Percentiles rank a stretch among this genome's conserved stretches.
These are phyloP conservation scores for Triticum monococcum DNA, from an alignment of 176 grass and related monocot genomes.

Conservation along the genomic window DNA sequence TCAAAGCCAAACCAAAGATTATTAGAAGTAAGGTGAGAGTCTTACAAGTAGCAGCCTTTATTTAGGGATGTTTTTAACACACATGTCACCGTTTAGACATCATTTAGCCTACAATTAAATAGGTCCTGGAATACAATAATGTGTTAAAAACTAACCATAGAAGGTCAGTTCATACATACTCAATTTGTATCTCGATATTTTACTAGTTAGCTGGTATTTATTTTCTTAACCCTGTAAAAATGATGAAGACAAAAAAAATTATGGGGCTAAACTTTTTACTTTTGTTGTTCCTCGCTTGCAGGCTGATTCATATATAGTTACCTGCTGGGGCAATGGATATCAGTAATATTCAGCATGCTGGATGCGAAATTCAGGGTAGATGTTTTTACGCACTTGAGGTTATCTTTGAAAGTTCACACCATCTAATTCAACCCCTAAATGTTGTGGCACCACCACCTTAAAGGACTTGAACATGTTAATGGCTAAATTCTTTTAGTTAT, in stretches of 20 bases:
- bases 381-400: background rate
- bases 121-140: background rate
- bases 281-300: background rate
- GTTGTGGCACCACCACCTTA: too few species aligned
- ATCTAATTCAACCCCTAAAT: too few species aligned
- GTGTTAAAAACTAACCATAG: background rate
- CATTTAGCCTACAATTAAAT: background rate
- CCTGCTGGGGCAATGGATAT: background rate
- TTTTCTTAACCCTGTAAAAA: background rate
- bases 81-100: background rate
- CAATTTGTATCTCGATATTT: background rate
- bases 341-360: background rate
- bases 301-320: background rate
- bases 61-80: background rate
- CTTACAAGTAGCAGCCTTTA: too few species aligned
- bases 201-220: background rate
- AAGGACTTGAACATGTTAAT: too few species aligned
- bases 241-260: too few species aligned
- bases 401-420: background rate
- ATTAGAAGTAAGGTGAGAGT: too few species aligned
- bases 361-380: background rate
- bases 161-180: background rate
- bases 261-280: background rate
- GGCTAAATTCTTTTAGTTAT: too few species aligned
- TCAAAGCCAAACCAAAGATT: too few species aligned